Percentiles rank a stretch among this genome's conserved stretches.
Conservation (phyloP, 208 protist species). For the Trypanosoma platydactyli region DNA sequence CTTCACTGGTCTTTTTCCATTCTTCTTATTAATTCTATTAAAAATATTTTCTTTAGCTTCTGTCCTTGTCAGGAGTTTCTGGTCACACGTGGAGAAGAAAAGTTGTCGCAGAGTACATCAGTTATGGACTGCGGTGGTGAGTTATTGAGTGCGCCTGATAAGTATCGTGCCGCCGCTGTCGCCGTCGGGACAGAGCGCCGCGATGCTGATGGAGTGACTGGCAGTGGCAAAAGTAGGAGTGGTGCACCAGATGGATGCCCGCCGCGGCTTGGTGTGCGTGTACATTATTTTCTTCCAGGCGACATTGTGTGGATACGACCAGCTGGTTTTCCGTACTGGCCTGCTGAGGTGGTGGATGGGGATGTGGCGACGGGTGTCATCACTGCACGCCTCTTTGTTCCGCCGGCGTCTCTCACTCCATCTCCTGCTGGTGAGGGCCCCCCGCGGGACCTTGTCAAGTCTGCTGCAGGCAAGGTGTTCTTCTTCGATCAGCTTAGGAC, state of each 20-base stretch:
- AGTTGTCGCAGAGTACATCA: not conserved
- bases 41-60: no score
- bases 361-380: slow-evolving; percentile 61
- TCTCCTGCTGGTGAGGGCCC: not conserved
- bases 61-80: not conserved
- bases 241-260: not conserved
- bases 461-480: slow-evolving; percentile 55
- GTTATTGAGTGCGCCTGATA: not conserved
- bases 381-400: slow-evolving; percentile 52
- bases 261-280: slow-evolving; percentile 46
- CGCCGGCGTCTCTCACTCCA: slow-evolving; percentile 39
- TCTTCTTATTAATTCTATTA: not conserved
- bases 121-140: not conserved
- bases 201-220: slow-evolving; percentile 27
- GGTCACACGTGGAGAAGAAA: not conserved
- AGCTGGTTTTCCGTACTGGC: slow-evolving; percentile 80
- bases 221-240: not conserved
- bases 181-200: not conserved
- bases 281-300: slow-evolving; percentile 77
- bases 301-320: slow-evolving; percentile 87
- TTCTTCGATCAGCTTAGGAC: slow-evolving; percentile 87
- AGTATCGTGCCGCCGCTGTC: not conserved
- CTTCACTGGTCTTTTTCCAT: not conserved
- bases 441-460: slow-evolving; percentile 43
- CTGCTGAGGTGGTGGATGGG: slow-evolving; percentile 71